Percentiles rank a stretch among this genome's conserved stretches.
These are phyloP conservation scores for Macadamia tetraphylla DNA, from an alignment of 164 flowering plant genomes.

Conservation along the genomic window DNA sequence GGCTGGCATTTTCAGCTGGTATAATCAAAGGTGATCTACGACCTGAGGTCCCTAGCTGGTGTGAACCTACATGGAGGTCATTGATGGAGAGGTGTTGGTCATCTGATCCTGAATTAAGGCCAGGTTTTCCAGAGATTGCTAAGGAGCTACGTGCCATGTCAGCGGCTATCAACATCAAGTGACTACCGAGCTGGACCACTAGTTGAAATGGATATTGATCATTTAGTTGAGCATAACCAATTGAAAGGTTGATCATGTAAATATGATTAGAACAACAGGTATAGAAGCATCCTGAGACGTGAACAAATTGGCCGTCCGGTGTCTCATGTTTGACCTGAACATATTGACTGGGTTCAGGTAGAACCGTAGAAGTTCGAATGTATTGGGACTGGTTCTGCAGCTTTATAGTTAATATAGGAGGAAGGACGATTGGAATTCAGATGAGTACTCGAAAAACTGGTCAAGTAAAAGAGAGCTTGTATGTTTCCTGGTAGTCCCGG, in stretches of 20 bases:
- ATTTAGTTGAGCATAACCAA: background rate
- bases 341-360: background rate
- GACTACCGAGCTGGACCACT: background rate
- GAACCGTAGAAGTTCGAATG: too few species aligned
- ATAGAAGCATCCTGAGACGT: background rate
- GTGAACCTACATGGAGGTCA: conserved; percentile 44
- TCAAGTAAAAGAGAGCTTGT: too few species aligned
- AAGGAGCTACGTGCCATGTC: conserved; percentile 37
- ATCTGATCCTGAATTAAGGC: conserved; percentile 28
- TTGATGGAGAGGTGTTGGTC: conserved; percentile 55
- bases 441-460: too few species aligned
- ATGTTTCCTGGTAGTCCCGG: too few species aligned
- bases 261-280: background rate
- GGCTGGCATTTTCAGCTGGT: conserved; percentile 25
- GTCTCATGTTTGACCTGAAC: background rate
- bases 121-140: conserved; percentile 39
- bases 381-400: too few species aligned
- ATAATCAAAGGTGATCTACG: conserved; percentile 29
- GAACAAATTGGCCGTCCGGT: background rate
- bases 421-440: too few species aligned
- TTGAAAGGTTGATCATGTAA: background rate
- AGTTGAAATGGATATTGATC: background rate
- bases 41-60: conserved; percentile 38
- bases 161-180: conserved; percentile 29
- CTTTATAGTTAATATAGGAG: too few species aligned